Conservation (phyloP, 305 asterid species). For the Solanum aculeatissimum region DNA sequence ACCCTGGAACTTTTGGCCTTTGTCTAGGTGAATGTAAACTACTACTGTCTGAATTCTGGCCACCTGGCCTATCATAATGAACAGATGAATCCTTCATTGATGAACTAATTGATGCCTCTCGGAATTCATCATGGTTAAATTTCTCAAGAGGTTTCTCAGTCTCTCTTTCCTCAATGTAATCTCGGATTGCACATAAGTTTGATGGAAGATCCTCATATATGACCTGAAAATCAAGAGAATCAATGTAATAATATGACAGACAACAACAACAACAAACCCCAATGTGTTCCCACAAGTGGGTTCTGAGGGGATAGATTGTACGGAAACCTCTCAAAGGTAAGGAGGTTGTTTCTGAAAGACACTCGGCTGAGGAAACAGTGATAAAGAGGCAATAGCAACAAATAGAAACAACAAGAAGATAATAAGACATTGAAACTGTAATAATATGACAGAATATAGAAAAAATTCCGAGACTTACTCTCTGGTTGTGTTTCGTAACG, state of each 20-base stretch:
- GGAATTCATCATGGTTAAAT: slow-evolving; percentile 1
- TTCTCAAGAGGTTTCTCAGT: slow-evolving; percentile 14
- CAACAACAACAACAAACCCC: no score
- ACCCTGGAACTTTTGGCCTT: slow-evolving; percentile 73
- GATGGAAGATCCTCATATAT: slow-evolving; percentile 97
- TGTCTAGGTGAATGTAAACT: slow-evolving; percentile 31
- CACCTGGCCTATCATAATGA: slow-evolving; percentile 7
- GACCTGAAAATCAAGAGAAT: slow-evolving; percentile 31
- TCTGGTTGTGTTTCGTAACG: neutral
- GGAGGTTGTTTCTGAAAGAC: no score
- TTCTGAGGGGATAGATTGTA: no score
- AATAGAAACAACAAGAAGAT: no score
- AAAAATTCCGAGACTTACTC: neutral
- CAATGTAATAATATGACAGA: neutral
- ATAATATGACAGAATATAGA: neutral
- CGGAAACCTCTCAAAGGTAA: no score
- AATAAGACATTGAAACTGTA: no score
- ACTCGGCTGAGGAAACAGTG: no score
- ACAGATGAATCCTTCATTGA: slow-evolving; percentile 11
- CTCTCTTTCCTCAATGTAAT: slow-evolving; percentile 56
- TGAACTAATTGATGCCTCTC: slow-evolving; percentile 17
- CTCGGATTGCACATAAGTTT: slow-evolving; percentile 88
- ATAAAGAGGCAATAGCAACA: no score
- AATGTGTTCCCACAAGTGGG: no score
- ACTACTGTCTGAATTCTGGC: slow-evolving; percentile 17